Evolutionary conservation across 1,139 yeast species (phyloP).

Genomic region (Taphrina pruni): DNA sequence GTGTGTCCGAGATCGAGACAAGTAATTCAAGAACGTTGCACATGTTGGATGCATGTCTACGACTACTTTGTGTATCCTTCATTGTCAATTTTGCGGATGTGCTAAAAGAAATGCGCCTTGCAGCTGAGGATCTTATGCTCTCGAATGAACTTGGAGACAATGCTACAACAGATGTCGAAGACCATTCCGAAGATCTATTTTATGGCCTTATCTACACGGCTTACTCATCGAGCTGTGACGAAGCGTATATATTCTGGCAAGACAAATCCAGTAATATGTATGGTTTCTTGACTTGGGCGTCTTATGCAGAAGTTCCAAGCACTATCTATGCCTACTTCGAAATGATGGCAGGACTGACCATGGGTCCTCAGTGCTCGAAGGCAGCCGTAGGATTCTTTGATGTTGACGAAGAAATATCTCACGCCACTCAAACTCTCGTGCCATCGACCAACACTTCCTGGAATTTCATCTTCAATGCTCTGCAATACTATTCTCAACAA

Average conservation of each 20-base stretch:
- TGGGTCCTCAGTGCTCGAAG: conserved; percentile 62
- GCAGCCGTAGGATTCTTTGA: conserved; percentile 51
- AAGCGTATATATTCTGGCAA: conserved; percentile 72
- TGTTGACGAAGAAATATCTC: neutral
- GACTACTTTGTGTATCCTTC: conserved; percentile 69
- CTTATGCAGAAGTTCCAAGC: conserved; percentile 79
- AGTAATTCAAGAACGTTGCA: conserved; percentile 45
- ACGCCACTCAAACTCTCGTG: neutral
- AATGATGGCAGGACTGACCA: conserved; percentile 74
- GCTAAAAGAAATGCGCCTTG: conserved; percentile 76
- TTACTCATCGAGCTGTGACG: conserved; percentile 65
- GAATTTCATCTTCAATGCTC: conserved; percentile 30
- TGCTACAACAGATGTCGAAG: conserved; percentile 51
- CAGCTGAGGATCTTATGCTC: conserved; percentile 82
- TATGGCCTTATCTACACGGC: conserved; percentile 77
- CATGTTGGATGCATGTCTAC: conserved; percentile 56
- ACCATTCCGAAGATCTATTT: conserved; percentile 86
- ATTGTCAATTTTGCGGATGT: conserved; percentile 61
- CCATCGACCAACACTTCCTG: conserved; percentile 25
- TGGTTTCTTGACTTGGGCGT: conserved; percentile 89
- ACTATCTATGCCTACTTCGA: conserved; percentile 84
- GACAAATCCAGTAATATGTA: conserved; percentile 66
- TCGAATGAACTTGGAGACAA: conserved; percentile 46
- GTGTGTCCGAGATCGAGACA: conserved; percentile 44
- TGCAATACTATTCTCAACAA: conserved; percentile 23